Evolutionary conservation across 2,329 filamentous ascomycete species (phyloP).

Genomic region (Hymenoscyphus infarciens): DNA sequence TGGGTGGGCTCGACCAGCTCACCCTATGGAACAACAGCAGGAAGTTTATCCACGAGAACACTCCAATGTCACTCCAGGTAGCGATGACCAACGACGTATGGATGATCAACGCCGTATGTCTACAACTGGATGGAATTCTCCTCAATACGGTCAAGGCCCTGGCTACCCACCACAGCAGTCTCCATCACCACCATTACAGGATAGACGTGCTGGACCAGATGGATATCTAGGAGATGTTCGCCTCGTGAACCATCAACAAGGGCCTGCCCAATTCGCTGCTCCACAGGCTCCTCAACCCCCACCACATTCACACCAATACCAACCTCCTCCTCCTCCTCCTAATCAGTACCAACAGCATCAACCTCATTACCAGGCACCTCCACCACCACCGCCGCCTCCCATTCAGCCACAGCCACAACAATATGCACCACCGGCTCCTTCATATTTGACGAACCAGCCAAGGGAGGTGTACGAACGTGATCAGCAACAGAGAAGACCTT

Average conservation of each 20-base stretch:
- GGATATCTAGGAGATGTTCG: slow-evolving; percentile 34
- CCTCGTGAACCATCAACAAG: background rate
- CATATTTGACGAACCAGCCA: slow-evolving; percentile 10
- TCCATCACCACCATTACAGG: background rate
- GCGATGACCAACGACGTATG: slow-evolving; percentile 14
- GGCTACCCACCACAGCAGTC: background rate
- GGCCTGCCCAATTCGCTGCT: slow-evolving; percentile 15
- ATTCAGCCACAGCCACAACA: slow-evolving; percentile 13
- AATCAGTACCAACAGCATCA: slow-evolving; percentile 13
- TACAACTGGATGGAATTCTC: slow-evolving; percentile 39
- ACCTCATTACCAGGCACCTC: slow-evolving; percentile 16
- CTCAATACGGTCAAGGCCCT: background rate
- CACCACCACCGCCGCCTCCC: slow-evolving; percentile 14
- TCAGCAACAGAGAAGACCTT: slow-evolving; percentile 12
- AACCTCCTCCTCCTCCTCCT: slow-evolving; percentile 22
- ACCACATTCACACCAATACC: slow-evolving; percentile 25
- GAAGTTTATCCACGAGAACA: slow-evolving; percentile 11
- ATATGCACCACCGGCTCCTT: slow-evolving; percentile 9
- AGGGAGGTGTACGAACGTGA: slow-evolving; percentile 11
- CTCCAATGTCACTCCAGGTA: slow-evolving; percentile 22
- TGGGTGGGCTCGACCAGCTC: slow-evolving; percentile 46
- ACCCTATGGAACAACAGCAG: slow-evolving; percentile 26
- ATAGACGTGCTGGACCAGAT: slow-evolving; percentile 22
- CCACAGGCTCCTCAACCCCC: slow-evolving; percentile 19
- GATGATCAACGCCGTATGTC: slow-evolving; percentile 43